Percentiles rank a stretch among this genome's conserved stretches.
These are phyloP conservation scores for Annulohypoxylon truncatum DNA, from an alignment of 2,329 filamentous ascomycete species.

Conservation along the genomic window DNA sequence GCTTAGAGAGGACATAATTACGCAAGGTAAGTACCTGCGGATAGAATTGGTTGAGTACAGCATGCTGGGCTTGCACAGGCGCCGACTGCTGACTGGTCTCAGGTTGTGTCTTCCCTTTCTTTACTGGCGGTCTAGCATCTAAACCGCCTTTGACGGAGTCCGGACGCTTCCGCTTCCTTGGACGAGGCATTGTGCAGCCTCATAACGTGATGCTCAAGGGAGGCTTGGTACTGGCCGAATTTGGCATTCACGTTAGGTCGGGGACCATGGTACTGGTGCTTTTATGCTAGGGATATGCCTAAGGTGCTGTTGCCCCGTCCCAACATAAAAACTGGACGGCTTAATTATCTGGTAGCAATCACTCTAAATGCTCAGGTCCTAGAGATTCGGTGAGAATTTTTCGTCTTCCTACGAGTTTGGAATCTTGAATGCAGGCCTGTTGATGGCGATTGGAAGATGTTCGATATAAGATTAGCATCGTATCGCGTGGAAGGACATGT, in stretches of 20 bases:
- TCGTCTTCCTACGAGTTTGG: background rate
- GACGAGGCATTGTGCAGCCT: slow-evolving; percentile 41
- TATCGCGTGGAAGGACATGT: slow-evolving; percentile 20
- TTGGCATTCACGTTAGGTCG: slow-evolving; percentile 8
- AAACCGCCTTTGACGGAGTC: slow-evolving; percentile 18
- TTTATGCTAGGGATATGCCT: background rate
- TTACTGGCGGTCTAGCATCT: slow-evolving; percentile 26
- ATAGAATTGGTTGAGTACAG: slow-evolving; percentile 77
- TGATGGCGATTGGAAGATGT: background rate
- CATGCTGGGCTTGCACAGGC: slow-evolving; percentile 59
- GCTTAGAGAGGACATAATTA: slow-evolving; percentile 73
- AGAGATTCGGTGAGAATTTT: background rate
- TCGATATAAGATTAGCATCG: background rate
- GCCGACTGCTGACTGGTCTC: slow-evolving; percentile 2
- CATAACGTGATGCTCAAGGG: slow-evolving; percentile 12
- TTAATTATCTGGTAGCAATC: background rate
- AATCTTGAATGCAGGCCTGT: background rate
- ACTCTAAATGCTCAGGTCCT: too few relatives aligned
- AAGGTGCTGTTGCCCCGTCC: background rate
- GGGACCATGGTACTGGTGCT: background rate
- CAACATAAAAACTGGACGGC: background rate
- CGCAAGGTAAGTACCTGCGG: slow-evolving; percentile 73
- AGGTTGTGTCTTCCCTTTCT: slow-evolving; percentile 35
- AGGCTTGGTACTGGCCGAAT: background rate
- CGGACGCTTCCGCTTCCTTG: slow-evolving; percentile 46